Evolutionary conservation across 192 early-diverging fungal species (phyloP), one percentile per base, ranked within the genome.

Genomic region (Entomortierella parvispora): DNA sequence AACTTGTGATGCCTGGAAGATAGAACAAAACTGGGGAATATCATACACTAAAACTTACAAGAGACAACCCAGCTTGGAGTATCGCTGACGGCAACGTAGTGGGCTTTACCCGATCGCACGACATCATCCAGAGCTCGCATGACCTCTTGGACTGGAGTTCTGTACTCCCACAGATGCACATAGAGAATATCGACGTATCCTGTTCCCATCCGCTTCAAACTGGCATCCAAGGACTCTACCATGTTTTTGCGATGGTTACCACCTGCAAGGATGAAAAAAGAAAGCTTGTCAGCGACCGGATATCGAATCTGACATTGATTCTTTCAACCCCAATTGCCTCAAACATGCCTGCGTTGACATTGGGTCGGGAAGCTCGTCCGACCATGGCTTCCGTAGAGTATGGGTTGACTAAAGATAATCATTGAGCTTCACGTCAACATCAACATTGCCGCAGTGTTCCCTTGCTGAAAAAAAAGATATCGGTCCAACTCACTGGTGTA

Each of bases 81-180:
- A 28, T 77, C 65, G 15, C 74, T 75, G 17, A 79, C 59, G 1
- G 81, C 89, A 10, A 89, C 59, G 71, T 91, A 91, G 0, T 83
- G 56, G 2, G 84, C 88, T 66, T 92, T 90, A 15, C 92, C 92
- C 15, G 77, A 52, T 15, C 84, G 58, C 18, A 93, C 86, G 56
- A 90, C 63, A 57, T 93, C 91, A 53, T 93, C 61, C 10, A 93
- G 62, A 5, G 92, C 88, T 40, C 83, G 77, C 86, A 93, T 89
- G 14, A 90, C 90, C 61, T 93, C 91, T 58, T 89, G 84, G 18
- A 90, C 78, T 2, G 92, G 85, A 0, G 90, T 89, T 29, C 79
- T 42, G 52, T 68, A 85, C 42, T 85, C 84, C 67, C 65, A 85
- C 14, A 78, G 12, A 29, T 85, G 84, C 4, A 85, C 74, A 49